Conservation (phyloP, 352 stramenopile genomes). For the Phytophthora agathidicida region DNA sequence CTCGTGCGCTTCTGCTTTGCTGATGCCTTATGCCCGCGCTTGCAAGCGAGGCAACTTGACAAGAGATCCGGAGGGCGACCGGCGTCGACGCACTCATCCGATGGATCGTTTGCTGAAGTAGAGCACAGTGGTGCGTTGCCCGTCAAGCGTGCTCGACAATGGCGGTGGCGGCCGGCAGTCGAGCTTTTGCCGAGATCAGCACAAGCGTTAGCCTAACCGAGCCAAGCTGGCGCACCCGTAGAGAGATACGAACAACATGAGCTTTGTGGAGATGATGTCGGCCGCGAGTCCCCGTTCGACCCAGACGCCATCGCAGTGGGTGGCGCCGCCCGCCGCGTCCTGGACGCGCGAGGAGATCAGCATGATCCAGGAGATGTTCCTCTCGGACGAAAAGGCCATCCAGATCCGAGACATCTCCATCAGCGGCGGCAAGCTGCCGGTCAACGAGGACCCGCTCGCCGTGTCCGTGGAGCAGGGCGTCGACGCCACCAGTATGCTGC, state of each 20-base stretch:
- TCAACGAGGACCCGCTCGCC: conserved; percentile 26
- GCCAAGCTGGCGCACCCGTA: conserved; percentile 12
- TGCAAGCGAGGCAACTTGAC: conserved; percentile 25
- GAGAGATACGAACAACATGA: conserved; percentile 17
- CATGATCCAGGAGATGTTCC: conserved; percentile 64
- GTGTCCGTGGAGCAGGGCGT: conserved; percentile 26
- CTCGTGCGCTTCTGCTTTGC: conserved; percentile 9
- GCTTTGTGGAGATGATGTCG: conserved; percentile 32
- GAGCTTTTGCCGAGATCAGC: conserved; percentile 31
- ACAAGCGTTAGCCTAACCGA: conserved; percentile 23
- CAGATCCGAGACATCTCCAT: conserved; percentile 53
- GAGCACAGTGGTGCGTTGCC: neutral
- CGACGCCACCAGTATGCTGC: conserved; percentile 59
- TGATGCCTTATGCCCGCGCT: conserved; percentile 31
- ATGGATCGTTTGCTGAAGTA: conserved; percentile 12
- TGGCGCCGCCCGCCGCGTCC: conserved; percentile 27
- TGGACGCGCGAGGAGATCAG: conserved; percentile 62
- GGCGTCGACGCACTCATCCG: conserved; percentile 31
- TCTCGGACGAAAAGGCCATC: conserved; percentile 49
- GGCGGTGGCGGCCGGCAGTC: conserved; percentile 18
- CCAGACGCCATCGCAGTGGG: conserved; percentile 20
- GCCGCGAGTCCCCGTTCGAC: conserved; percentile 12
- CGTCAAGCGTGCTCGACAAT: conserved; percentile 14
- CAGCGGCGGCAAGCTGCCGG: conserved; percentile 17
- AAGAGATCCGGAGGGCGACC: conserved; percentile 36